Conservation (phyloP, 257 asterid species). For the Agastache rugosa region DNA sequence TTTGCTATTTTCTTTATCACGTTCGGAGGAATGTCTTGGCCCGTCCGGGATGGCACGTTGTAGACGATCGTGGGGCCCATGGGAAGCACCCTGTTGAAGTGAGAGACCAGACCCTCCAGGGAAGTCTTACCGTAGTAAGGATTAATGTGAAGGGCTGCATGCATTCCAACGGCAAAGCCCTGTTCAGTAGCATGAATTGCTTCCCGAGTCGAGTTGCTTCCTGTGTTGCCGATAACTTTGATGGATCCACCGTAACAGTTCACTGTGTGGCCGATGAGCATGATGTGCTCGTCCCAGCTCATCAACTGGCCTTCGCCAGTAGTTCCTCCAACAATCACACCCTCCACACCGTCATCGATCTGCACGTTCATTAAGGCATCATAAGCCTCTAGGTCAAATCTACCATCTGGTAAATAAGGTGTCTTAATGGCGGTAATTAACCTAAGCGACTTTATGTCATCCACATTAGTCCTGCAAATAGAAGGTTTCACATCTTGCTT, state of each 20-base stretch:
- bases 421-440: slow-evolving; percentile 84
- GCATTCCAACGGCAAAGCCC: slow-evolving; percentile 97
- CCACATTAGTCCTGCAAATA: slow-evolving; percentile 69
- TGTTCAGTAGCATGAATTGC: slow-evolving; percentile 93
- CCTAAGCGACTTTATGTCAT: slow-evolving; percentile 74
- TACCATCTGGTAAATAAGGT: slow-evolving; percentile 86
- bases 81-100: slow-evolving; percentile 71
- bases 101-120: slow-evolving; percentile 71
- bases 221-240: slow-evolving; percentile 89
- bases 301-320: slow-evolving; percentile 95
- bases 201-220: slow-evolving; percentile 90
- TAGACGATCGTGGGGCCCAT: slow-evolving; percentile 93
- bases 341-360: slow-evolving; percentile 77
- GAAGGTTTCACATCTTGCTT: background rate
- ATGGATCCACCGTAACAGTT: slow-evolving; percentile 85
- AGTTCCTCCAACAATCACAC: slow-evolving; percentile 86
- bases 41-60: slow-evolving; percentile 86
- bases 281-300: slow-evolving; percentile 94
- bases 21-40: slow-evolving; percentile 78
- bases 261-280: slow-evolving; percentile 91
- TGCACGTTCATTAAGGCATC: slow-evolving; percentile 73
- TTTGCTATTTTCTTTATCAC: slow-evolving; percentile 51
- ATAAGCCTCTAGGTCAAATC: slow-evolving; percentile 89
- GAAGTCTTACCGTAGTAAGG: slow-evolving; percentile 96
- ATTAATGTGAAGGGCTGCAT: slow-evolving; percentile 86